These are phyloP conservation scores for Leccinum subtestaceum DNA, from an alignment of 768 basidiomycete genomes.

Conservation along the genomic window DNA sequence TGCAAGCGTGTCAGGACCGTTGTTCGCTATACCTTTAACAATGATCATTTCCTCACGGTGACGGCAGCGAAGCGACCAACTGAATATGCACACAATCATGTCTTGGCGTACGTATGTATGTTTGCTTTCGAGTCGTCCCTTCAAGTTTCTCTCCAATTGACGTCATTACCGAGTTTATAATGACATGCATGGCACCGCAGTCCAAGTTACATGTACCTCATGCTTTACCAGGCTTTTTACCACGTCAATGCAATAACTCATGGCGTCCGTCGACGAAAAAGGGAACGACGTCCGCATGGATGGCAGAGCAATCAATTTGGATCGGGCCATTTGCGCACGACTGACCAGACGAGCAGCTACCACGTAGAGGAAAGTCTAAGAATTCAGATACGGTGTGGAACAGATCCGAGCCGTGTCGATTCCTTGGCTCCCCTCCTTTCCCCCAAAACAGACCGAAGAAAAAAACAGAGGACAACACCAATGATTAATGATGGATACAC, in stretches of 20 bases:
- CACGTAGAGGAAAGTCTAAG: neutral
- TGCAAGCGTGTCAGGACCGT: neutral
- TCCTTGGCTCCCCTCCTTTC: neutral
- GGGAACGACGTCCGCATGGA: neutral
- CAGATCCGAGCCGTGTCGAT: slow-evolving; percentile 2
- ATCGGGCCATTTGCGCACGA: neutral
- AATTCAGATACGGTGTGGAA: neutral
- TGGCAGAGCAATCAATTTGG: neutral
- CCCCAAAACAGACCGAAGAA: neutral
- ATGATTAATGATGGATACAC: slow-evolving; percentile 5
- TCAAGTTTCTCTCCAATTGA: neutral
- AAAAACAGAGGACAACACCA: neutral
- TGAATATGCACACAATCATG: neutral
- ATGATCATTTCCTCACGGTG: neutral
- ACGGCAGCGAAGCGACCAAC: neutral
- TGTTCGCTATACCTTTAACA: neutral
- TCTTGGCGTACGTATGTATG: neutral
- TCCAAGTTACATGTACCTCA: neutral
- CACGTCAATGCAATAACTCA: neutral
- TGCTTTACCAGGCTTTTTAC: neutral
- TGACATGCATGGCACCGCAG: neutral
- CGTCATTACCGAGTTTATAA: neutral
- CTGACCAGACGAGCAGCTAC: neutral
- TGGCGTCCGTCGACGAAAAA: neutral
- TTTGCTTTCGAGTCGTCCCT: neutral